phyloP scores from a whole-genome alignment of 345 rosid genomes.

The Syzygium aromaticum region DNA sequence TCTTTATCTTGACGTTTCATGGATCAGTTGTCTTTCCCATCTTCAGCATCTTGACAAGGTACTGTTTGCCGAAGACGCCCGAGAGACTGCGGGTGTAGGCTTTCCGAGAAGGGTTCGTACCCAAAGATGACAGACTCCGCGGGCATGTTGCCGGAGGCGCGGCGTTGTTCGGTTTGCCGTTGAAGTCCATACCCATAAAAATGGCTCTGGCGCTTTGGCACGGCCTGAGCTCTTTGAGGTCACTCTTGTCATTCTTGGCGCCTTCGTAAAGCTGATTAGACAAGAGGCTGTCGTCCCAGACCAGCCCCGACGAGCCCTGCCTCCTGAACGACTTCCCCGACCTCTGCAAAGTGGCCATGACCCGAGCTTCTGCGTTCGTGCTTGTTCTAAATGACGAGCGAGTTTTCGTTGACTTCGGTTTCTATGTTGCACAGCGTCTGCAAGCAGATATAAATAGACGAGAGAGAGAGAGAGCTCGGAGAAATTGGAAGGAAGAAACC shows the following conservation, averaged over 20 bases:
- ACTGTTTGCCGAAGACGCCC: neutral
- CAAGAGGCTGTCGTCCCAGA: slow-evolving; percentile 11
- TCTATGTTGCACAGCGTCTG: neutral
- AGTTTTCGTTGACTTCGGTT: neutral
- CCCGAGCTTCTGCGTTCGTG: neutral
- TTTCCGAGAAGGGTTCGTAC: neutral
- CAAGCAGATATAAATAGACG: neutral
- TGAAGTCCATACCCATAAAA: neutral
- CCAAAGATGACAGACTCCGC: neutral
- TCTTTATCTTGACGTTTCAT: neutral
- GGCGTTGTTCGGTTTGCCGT: neutral
- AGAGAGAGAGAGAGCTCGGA: neutral
- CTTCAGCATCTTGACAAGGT: neutral
- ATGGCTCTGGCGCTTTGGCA: slow-evolving; percentile 10
- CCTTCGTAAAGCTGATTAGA: neutral
- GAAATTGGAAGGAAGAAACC: neutral
- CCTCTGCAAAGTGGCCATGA: neutral
- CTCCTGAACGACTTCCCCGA: slow-evolving; percentile 8
- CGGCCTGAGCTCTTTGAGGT: slow-evolving; percentile 11
- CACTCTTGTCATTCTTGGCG: neutral
- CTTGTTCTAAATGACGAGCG: neutral
- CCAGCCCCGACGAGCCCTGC: slow-evolving; percentile 18
- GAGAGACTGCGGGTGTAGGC: neutral
- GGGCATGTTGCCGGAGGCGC: neutral
- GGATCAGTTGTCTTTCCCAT: neutral